Evolutionary conservation across 495 filamentous ascomycete species (phyloP), one percentile per base, ranked within the genome.

Genomic region (Letharia lupina): DNA sequence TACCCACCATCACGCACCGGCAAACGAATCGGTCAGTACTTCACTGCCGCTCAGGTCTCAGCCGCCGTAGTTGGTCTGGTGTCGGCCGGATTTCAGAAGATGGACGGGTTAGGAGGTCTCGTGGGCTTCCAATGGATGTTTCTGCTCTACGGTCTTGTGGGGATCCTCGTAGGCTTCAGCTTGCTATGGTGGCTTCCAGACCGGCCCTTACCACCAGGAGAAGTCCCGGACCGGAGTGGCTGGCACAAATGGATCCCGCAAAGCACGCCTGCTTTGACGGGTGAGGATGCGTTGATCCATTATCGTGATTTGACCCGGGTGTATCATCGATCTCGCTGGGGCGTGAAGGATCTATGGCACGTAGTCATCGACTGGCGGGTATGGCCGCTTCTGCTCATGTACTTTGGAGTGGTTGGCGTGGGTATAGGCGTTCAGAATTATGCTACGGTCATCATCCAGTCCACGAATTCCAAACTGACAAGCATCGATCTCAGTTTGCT

Each of bases 81-180:
- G 28, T 94, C 91, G 16, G 91, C 91, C 1, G 92, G 92, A 0
- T 96, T 96, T 73, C 91, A 95, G 73, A 77, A 94, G 70, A 93
- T 96, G 88, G 90, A 96, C 71, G 90, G 90, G 12, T 71, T 78
- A 3, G 80, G 82, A 18, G 91, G 92, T 13, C 79, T 93, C 8
- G 88, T 90, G 5, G 92, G 92, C 18, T 96, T 91, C 73, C 87
- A 90, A 67, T 96, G 92, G 92, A 96, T 96, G 92, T 96, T 96
- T 73, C 82, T 96, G 33, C 75, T 96, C 45, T 96, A 91, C 67
- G 92, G 92, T 11, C 75, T 96, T 12, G 80, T 91, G 60, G 88
- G 84, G 5, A 80, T 91, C 16, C 70, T 87, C 18, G 79, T 91
- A 16, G 91, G 91, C 18, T 76, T 94, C 66, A 71, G 75, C 39